phyloP scores from a whole-genome alignment of 1,284 basidiomycete genomes.

The Leccinum solheimii region DNA sequence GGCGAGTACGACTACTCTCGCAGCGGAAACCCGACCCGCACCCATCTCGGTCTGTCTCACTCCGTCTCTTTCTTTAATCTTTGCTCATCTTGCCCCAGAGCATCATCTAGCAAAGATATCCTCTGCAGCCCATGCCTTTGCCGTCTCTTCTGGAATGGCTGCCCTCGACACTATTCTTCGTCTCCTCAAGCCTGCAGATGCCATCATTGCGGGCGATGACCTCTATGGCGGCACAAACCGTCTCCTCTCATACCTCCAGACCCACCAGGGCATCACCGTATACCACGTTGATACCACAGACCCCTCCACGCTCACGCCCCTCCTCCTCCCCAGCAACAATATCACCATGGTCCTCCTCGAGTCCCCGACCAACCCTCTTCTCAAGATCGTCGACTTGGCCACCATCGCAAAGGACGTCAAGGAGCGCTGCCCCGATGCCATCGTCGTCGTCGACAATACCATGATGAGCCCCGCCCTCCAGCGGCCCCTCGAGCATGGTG shows the following conservation, averaged over 20 bases:
- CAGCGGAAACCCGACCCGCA: slow-evolving; percentile 96
- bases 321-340: slow-evolving; percentile 70
- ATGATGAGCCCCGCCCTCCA: slow-evolving; percentile 99
- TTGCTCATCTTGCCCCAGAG: slow-evolving; percentile 51
- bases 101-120: slow-evolving; percentile 96
- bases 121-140: slow-evolving; percentile 83
- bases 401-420: slow-evolving; percentile 81
- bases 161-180: slow-evolving; percentile 95
- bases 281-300: slow-evolving; percentile 95
- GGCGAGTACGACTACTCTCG: slow-evolving; percentile 94
- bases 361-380: slow-evolving; percentile 95
- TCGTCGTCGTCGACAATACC: slow-evolving; percentile 96
- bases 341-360: slow-evolving; percentile 91
- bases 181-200: slow-evolving; percentile 90
- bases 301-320: slow-evolving; percentile 61
- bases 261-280: slow-evolving; percentile 86
- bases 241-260: slow-evolving; percentile 87
- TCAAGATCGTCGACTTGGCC: slow-evolving; percentile 93
- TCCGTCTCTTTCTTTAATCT: neutral
- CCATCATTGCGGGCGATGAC: slow-evolving; percentile 96
- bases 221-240: slow-evolving; percentile 98
- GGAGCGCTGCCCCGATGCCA: slow-evolving; percentile 75
- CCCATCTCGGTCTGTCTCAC: slow-evolving; percentile 75
- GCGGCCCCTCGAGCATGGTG: slow-evolving; percentile 92
- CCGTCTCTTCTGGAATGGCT: slow-evolving; percentile 97